Percentiles rank a stretch among this genome's conserved stretches.
Conservation (phyloP, 345 rosid species). For the Reutealis trisperma region DNA sequence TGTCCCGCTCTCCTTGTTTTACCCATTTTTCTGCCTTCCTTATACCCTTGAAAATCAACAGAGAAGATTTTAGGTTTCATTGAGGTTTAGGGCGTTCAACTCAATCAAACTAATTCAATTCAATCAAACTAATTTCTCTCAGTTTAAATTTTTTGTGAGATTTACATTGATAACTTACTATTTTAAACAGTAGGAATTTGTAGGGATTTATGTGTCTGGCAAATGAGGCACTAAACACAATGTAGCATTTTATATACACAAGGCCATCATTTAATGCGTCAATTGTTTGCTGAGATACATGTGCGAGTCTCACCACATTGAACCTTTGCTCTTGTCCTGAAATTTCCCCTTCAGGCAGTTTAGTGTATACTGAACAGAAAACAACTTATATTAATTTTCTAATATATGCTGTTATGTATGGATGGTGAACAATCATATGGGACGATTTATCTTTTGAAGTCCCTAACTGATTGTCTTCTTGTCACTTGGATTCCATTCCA, state of each 20-base stretch:
- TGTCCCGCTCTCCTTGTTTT: slow-evolving; percentile 4
- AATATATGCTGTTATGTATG: background rate
- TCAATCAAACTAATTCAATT: background rate
- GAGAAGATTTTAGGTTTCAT: background rate
- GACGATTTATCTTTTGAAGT: background rate
- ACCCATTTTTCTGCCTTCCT: background rate
- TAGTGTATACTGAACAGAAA: background rate
- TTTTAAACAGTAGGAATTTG: background rate
- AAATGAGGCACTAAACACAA: background rate
- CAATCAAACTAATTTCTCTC: background rate
- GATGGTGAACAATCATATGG: background rate
- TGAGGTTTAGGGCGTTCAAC: background rate
- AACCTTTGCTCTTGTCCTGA: background rate
- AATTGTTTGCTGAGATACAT: background rate
- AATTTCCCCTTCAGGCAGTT: background rate
- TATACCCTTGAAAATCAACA: background rate
- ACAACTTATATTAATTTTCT: background rate
- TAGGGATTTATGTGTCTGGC: background rate
- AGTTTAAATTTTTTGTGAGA: background rate
- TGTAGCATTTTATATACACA: background rate
- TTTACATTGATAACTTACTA: background rate
- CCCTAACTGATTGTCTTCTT: background rate
- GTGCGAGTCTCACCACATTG: background rate
- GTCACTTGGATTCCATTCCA: background rate
- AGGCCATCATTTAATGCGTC: background rate